These are phyloP conservation scores for Lathyrus aphaca DNA, from an alignment of 306 rosid genomes.

Conservation along the genomic window DNA sequence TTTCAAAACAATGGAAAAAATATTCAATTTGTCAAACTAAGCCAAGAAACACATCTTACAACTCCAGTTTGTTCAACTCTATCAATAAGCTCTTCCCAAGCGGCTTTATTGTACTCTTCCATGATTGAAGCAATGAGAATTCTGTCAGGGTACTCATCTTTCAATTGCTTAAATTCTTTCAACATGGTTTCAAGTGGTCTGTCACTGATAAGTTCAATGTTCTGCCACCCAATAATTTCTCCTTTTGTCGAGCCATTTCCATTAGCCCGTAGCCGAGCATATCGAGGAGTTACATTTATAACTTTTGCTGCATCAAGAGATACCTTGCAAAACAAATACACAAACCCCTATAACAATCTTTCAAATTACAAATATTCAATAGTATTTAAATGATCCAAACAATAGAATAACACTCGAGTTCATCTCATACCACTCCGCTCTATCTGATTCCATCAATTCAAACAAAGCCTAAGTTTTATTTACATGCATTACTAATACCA, in stretches of 20 bases:
- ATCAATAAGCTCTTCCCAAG: conserved; percentile 95
- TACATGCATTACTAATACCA: neutral
- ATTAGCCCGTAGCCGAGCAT: conserved; percentile 78
- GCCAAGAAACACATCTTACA: conserved; percentile 54
- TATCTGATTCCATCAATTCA: no score
- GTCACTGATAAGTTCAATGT: conserved; percentile 91
- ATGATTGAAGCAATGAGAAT: conserved; percentile 94
- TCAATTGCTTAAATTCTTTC: conserved; percentile 84
- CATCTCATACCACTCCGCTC: no score
- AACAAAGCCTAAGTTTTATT: neutral
- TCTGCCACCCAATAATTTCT: conserved; percentile 95
- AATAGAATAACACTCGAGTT: no score
- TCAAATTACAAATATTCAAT: conserved; percentile 19
- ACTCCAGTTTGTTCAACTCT: conserved; percentile 96
- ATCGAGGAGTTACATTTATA: conserved; percentile 91
- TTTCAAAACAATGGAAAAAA: neutral
- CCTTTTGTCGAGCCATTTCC: conserved; percentile 77
- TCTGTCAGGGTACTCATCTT: conserved; percentile 87
- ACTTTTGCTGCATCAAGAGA: conserved; percentile 94
- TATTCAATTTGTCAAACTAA: neutral
- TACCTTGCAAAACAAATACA: conserved; percentile 54
- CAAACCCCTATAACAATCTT: conserved; percentile 16
- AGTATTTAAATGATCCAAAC: neutral
- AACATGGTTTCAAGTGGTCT: conserved; percentile 89
- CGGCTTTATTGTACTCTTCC: conserved; percentile 95